Base-by-base conservation (phyloP, 1,284 basidiomycete genomes). In the Fomitiporia mediterranea region DNA sequence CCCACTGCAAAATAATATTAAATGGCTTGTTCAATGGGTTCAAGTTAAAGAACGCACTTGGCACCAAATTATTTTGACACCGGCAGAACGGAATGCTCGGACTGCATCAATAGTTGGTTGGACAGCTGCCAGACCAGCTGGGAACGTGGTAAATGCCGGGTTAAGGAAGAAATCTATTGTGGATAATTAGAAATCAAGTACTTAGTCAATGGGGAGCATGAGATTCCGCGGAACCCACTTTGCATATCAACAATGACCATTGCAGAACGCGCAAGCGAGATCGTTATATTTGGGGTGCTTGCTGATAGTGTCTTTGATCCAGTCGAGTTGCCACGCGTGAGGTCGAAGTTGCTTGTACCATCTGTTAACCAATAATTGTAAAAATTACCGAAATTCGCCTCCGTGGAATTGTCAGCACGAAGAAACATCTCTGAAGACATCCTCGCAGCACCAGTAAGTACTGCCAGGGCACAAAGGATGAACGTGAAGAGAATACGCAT, bases 221-320 rank as follows among this genome's bases (percentile, higher is more conserved):
- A 28, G 9, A 28, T 13, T n/a, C n/a, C n/a, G 25, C 15, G 17
- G 2, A 17, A 48, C 38, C 21, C 34, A 57, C 56, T 62, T 48
- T 62, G 61, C 61, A 62, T 60, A 43, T 62, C 61, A 7, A 62
- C 55, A 25, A 62, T 62, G 35, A 62, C 59, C 25, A 62, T 51
- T 6, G 59, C 61, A 17, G 46, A 55, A 25, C 46, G 53, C 21
- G 49, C 43, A 11, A 56, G 56, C 13, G 54, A 43, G 35, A 60
- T 46, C 21, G 55, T 43, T 8, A 61, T 56, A 19, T 47, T 52
- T 25, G 32, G 32, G 19, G 38, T 47, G 19, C 34, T 48, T 15
- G 56, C 40, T 37, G 25, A 13, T 2, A 53, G 30, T n/a, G 39
- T 34, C 15, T 35, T 47, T 1, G 51, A n/a, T 13, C 51, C 51